phyloP scores from a whole-genome alignment of 176 grass and related monocot genomes.

The Triticum urartu region DNA sequence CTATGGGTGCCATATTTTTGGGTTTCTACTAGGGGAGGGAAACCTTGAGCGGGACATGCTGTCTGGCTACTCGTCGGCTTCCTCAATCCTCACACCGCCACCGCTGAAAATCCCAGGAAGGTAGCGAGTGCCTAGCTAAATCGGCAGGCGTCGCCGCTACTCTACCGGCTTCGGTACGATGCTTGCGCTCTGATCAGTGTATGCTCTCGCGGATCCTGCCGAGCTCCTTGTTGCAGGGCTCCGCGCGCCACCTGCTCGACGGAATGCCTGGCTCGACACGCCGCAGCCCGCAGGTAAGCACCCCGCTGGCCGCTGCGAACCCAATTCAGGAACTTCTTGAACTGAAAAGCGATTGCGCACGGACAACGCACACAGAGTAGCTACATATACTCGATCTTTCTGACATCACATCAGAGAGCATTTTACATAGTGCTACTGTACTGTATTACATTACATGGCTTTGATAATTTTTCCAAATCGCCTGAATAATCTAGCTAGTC shows the following conservation, averaged over 20 bases:
- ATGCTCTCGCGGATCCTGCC: neutral
- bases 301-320: neutral
- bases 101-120: neutral
- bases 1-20: no score
- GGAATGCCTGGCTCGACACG: neutral
- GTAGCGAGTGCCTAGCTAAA: no score
- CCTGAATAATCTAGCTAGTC: neutral
- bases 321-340: neutral
- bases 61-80: no score
- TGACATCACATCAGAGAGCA: neutral
- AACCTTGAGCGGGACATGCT: no score
- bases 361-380: neutral
- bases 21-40: no score
- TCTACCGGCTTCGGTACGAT: neutral
- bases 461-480: neutral
- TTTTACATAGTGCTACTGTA: neutral
- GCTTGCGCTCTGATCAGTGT: neutral
- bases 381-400: neutral
- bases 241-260: conserved; percentile 12
- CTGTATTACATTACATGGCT: conserved; percentile 19
- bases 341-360: neutral
- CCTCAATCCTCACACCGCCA: neutral
- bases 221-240: neutral
- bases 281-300: neutral
- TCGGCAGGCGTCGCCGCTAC: neutral